Percentiles rank a stretch among this genome's conserved stretches.
Conservation (phyloP, 306 rosid species). For the Prunus fruticosa region DNA sequence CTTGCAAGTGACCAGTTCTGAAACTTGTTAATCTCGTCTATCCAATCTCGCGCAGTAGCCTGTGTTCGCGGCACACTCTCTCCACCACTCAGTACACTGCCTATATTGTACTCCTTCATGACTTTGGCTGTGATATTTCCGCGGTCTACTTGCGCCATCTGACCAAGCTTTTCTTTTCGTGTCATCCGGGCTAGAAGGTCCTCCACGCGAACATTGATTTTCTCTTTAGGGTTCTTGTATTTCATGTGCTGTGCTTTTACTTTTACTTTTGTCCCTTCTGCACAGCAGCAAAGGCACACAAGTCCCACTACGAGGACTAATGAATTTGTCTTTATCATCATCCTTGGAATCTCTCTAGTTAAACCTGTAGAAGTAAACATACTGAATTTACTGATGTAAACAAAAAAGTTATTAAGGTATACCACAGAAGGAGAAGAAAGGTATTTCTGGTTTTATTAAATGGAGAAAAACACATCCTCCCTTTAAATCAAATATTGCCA, state of each 20-base stretch:
- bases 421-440: too few relatives aligned
- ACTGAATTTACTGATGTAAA: too few relatives aligned
- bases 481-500: too few relatives aligned
- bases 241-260: neutral
- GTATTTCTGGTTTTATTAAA: too few relatives aligned
- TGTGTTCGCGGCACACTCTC: neutral
- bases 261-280: neutral
- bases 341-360: neutral
- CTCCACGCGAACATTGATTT: neutral
- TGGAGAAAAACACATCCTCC: too few relatives aligned
- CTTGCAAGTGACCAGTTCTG: slow-evolving; percentile 17
- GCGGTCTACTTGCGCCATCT: neutral
- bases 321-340: neutral
- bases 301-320: neutral
- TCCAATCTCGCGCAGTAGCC: slow-evolving; percentile 8
- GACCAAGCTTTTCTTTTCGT: neutral
- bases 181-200: neutral
- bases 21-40: slow-evolving; percentile 7
- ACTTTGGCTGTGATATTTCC: neutral
- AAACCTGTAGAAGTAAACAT: neutral
- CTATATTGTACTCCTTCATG: neutral
- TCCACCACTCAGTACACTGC: neutral
- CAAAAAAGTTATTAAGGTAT: too few relatives aligned
- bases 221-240: neutral
- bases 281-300: neutral